Conservation (phyloP, 2,329 filamentous ascomycete species). For the Hypomyces rosellus region DNA sequence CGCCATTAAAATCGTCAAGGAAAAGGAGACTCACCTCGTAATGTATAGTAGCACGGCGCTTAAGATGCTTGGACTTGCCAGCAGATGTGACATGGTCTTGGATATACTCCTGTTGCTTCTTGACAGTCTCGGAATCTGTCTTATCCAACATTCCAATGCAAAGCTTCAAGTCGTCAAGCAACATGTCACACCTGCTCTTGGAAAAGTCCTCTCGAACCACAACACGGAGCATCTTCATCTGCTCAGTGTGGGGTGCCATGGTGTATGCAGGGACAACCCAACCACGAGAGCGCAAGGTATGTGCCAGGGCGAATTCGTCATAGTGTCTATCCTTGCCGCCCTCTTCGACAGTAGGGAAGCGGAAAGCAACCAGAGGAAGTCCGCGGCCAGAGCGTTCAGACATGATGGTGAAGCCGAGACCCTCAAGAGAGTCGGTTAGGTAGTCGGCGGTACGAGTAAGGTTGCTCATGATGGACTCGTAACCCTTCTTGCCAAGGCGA, state of each 20-base stretch:
- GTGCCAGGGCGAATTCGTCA: constrained; percentile 74
- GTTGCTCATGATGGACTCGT: constrained; percentile 90
- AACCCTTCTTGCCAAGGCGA: constrained; percentile 86
- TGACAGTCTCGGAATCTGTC: constrained; percentile 67
- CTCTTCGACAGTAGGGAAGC: constrained; percentile 55
- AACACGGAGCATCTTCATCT: constrained; percentile 84
- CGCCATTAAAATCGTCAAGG: background rate
- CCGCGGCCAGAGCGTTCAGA: constrained; percentile 71
- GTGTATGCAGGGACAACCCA: constrained; percentile 97
- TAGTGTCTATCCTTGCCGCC: constrained; percentile 47
- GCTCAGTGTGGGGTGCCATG: constrained; percentile 82
- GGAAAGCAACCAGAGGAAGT: constrained; percentile 85
- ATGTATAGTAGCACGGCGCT: constrained; percentile 3
- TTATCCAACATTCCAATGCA: constrained; percentile 64
- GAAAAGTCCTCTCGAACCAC: constrained; percentile 92
- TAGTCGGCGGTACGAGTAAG: constrained; percentile 87
- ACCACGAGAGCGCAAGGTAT: constrained; percentile 76
- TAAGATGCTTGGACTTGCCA: constrained; percentile 42
- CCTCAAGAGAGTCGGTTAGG: constrained; percentile 64
- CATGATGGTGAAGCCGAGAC: constrained; percentile 82
- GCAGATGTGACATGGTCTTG: constrained; percentile 47
- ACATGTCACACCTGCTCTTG: constrained; percentile 69
- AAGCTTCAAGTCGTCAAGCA: constrained; percentile 73
- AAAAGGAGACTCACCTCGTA: constrained; percentile 2
- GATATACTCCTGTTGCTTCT: constrained; percentile 62